Base-by-base conservation (phyloP, 208 protist genomes). In the Leishmania major region DNA sequence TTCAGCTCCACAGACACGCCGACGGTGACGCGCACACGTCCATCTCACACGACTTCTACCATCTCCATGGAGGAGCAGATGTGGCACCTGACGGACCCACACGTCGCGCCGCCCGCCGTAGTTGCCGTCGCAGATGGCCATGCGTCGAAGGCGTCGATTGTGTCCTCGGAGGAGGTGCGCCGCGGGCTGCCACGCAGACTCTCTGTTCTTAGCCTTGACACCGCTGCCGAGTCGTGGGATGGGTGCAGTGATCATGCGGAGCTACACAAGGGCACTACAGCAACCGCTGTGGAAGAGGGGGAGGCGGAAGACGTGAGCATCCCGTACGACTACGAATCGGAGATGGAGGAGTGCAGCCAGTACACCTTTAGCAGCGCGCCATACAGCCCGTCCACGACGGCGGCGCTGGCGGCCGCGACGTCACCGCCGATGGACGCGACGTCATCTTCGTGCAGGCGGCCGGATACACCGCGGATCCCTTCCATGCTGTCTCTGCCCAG, bases 311-410 rank as follows among this genome's bases (percentile, higher is more conserved):
- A 81, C 37, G 83, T 72, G 11, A 83, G 60, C 75, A 85, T 87
- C 37, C 83, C 79, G 22, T 87, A 88, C 47, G 89, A 94, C 79
- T 94, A 94, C 79, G 91, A 89, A 43, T 82, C 82, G 28, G 91
- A 92, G 83, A 87, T 94, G 69, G 89, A 92, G 82, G 87, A 86
- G 15, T 92, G 91, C 81, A 84, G 87, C 25, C 84, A 86, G 69
- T 92, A 92, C 77, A 88, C 77, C 64, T 94, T 94, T 81, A 94
- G 91, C 72, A 66, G 78, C 45, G 81, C 66, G 40, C 79, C 88
- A 11, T 93, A 91, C 84, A 80, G 81, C 67, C 85, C 78, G 8
- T 59, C 78, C 31, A 74, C 59, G 60, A 75, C 84, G 10, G 73
- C 78, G 28, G 77, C 80, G 67, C 78, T 86, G 47, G 74, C 60